Evolutionary conservation across 75 land plant species (phyloP), one percentile per base, ranked within the genome.

Genomic region (Adiantum capillusveneris): DNA sequence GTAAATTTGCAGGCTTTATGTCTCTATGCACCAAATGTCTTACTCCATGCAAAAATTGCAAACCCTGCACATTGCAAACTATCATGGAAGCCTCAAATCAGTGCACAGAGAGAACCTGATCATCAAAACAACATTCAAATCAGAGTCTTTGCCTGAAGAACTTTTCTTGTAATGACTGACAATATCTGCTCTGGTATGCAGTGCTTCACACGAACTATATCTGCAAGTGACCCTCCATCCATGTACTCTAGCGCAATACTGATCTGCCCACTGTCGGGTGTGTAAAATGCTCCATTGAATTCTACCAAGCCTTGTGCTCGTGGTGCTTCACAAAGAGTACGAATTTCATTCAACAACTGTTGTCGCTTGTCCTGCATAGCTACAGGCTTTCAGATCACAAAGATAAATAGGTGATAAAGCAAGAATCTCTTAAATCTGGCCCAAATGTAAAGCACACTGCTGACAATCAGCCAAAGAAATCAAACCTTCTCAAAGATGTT

Each of bases 221-320:
- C 98, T 25, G 90, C 95, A 51, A 93, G 55, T 5, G 98, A 93
- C 20, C 98, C 98, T 19, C 98, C 98, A 81, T 93, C 90, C 83
- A 93, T 79, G 65, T 88, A 93, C 67, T 93, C 98, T 46, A 93
- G 68, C 46, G 90, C 98, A 49, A 93, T 89, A 77, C 90, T 89
- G 21, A 89, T 93, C 56, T 93, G 98, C 18, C 98, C 98, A 43
- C 96, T 90, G 31, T 84, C 96, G n/a, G 98, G 85, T 19, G 84
- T 76, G 63, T 93, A 93, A 71, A 89, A 93, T 64, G 96, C 98
- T 21, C 98, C 98, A 76, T 88, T 81, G 57, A 94, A 94, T 56
- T 94, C 96, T 29, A 89, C 96, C 45, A 94, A 74, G 12, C 98
- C 96, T 55, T 79, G 60, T 27, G 57, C 75, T 63, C 68, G 79